These are phyloP conservation scores for Albifimbria verrucaria DNA, from an alignment of 2,329 filamentous ascomycete species.

Conservation along the genomic window DNA sequence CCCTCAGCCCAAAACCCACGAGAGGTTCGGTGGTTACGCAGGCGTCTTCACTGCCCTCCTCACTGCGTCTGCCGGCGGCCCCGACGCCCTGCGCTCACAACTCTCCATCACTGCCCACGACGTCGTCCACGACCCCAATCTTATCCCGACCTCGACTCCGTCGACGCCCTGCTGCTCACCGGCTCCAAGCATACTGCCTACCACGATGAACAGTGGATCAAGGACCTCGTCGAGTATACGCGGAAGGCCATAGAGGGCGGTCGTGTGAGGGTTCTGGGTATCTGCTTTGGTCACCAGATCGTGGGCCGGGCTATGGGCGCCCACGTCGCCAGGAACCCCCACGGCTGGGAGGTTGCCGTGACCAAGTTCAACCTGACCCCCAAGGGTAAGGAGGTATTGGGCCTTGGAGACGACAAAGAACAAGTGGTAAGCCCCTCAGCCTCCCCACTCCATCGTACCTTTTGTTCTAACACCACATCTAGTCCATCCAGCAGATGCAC, in stretches of 20 bases:
- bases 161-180: constrained; percentile 82
- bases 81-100: constrained; percentile 36
- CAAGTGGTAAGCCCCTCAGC: constrained; percentile 41
- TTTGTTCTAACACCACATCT: constrained; percentile 50
- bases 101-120: constrained; percentile 66
- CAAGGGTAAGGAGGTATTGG: constrained; percentile 37
- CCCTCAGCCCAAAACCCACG: constrained; percentile 61
- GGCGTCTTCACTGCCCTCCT: constrained; percentile 66
- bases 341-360: constrained; percentile 44
- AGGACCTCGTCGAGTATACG: constrained; percentile 37
- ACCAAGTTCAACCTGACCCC: constrained; percentile 35
- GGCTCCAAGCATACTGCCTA: constrained; percentile 61
- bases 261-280: constrained; percentile 59
- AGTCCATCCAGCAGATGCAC: constrained; percentile 46
- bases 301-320: constrained; percentile 39
- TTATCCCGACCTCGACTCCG: constrained; percentile 69
- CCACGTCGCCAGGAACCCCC: constrained; percentile 32
- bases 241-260: constrained; percentile 25
- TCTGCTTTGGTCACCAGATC: constrained; percentile 49
- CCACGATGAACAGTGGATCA: constrained; percentile 41
- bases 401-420: constrained; percentile 16
- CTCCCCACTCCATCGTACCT: constrained; percentile 58
- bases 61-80: constrained; percentile 43
- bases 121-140: constrained; percentile 60
- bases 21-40: constrained; percentile 69